Evolutionary conservation across 208 protist genomes (phyloP).

Genomic region (Angomonas deanei): DNA sequence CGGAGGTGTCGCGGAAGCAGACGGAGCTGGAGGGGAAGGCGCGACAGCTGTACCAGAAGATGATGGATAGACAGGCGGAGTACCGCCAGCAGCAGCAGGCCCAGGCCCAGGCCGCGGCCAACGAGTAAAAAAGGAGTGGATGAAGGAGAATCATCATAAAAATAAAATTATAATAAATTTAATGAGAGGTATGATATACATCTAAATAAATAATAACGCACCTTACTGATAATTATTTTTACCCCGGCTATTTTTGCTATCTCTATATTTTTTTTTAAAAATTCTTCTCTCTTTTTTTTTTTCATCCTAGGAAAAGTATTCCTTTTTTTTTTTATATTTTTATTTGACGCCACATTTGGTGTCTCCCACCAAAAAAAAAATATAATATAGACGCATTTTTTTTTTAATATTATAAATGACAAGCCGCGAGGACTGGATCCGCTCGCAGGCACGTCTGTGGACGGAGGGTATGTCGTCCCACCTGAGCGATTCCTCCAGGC

Average conservation of each 20-base stretch:
- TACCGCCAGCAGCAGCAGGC: slow-evolving; percentile 63
- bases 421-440: slow-evolving; percentile 24
- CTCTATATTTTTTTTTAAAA: background rate
- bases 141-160: background rate
- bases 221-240: background rate
- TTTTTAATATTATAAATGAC: slow-evolving; percentile 8
- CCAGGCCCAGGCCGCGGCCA: slow-evolving; percentile 30
- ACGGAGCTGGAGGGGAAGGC: slow-evolving; percentile 61
- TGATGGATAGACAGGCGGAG: slow-evolving; percentile 74
- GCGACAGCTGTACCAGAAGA: slow-evolving; percentile 75
- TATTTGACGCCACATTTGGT: background rate
- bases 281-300: background rate
- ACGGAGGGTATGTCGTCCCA: slow-evolving; percentile 4
- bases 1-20: slow-evolving; percentile 78
- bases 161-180: too few relatives aligned
- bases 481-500: background rate
- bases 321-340: slow-evolving; percentile 2
- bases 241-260: background rate
- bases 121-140: slow-evolving; percentile 10
- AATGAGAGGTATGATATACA: background rate
- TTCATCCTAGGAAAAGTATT: background rate
- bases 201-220: background rate
- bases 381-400: background rate
- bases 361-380: too few relatives aligned
- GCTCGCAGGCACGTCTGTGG: slow-evolving; percentile 42